phyloP scores from a whole-genome alignment of 108 stramenopile species.

The Fragilaria crotonensis region DNA sequence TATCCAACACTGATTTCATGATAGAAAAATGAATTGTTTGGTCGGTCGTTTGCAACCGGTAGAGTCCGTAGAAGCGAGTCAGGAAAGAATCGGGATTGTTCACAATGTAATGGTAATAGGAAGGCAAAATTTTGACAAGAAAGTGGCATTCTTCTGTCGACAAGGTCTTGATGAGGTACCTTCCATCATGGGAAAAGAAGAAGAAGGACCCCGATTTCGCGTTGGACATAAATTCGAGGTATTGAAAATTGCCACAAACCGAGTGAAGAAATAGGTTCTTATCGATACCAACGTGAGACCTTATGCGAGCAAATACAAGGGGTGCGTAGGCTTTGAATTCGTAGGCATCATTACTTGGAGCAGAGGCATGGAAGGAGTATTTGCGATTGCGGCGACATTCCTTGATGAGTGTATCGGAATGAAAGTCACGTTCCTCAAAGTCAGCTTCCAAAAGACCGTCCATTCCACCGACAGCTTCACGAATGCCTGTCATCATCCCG shows the following conservation, averaged over 20 bases:
- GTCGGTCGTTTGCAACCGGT: constrained; percentile 69
- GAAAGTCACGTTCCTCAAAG: constrained; percentile 14
- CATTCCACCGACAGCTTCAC: constrained; percentile 40
- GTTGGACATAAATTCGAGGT: constrained; percentile 87
- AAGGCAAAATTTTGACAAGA: constrained; percentile 75
- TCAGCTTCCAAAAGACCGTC: constrained; percentile 27
- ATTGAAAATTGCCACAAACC: constrained; percentile 81
- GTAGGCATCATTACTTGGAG: constrained; percentile 40
- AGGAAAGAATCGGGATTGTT: constrained; percentile 68
- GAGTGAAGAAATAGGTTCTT: constrained; percentile 69
- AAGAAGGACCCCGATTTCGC: constrained; percentile 86
- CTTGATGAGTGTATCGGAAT: constrained; percentile 9
- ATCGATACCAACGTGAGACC: constrained; percentile 54
- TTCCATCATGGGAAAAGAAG: constrained; percentile 88
- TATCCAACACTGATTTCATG: constrained; percentile 61
- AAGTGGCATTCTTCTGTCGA: constrained; percentile 78
- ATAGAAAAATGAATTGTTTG: constrained; percentile 55
- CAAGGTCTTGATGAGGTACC: constrained; percentile 83
- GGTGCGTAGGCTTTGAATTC: constrained; percentile 89
- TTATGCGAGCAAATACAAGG: constrained; percentile 49
- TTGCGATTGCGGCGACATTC: constrained; percentile 33
- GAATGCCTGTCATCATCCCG: constrained; percentile 88
- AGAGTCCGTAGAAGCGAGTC: constrained; percentile 82
- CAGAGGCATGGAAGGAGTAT: constrained; percentile 17
- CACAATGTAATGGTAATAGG: constrained; percentile 72